A percentile compares a stretch with the other conserved stretches of the same genome.
Evolutionary conservation across 179 eudicot species (phyloP).

Genomic region (Spergularia azorica): DNA sequence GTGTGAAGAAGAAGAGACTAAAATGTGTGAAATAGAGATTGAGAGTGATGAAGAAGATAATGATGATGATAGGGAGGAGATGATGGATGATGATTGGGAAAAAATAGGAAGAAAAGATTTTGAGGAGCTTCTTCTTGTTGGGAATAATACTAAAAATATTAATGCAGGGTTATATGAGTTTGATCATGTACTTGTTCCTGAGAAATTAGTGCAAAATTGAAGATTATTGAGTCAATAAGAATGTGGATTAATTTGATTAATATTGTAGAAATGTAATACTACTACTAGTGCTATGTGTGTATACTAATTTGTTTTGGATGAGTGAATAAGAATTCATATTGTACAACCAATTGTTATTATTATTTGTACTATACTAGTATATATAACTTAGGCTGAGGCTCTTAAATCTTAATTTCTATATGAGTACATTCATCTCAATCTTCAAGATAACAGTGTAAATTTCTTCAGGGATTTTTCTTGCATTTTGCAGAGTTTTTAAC

Average conservation of each 20-base stretch:
- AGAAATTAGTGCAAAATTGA: background rate
- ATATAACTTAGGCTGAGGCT: too few relatives aligned
- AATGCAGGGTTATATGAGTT: slow-evolving; percentile 8
- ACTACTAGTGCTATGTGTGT: background rate
- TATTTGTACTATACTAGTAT: too few relatives aligned
- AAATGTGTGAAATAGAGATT: slow-evolving; percentile 32
- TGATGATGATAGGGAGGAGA: slow-evolving; percentile 15
- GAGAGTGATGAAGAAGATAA: slow-evolving; percentile 25
- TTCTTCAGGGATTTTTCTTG: too few relatives aligned
- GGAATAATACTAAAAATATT: slow-evolving; percentile 9
- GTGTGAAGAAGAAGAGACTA: slow-evolving; percentile 8
- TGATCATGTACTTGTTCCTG: slow-evolving; percentile 7
- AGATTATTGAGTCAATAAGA: slow-evolving; percentile 1
- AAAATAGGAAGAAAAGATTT: slow-evolving; percentile 34
- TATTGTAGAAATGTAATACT: background rate
- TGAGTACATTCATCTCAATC: too few relatives aligned
- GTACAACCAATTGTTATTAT: background rate
- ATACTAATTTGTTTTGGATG: slow-evolving; percentile 1
- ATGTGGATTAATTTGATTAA: slow-evolving; percentile 4
- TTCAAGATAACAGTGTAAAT: too few relatives aligned
- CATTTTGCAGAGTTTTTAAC: too few relatives aligned
- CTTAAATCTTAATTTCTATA: too few relatives aligned
- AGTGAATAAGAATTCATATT: slow-evolving; percentile 15
- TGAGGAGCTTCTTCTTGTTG: slow-evolving; percentile 33
- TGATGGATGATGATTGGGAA: slow-evolving; percentile 36